phyloP scores from a whole-genome alignment of 106 monocot species.

The Dactylorhiza incarnata region DNA sequence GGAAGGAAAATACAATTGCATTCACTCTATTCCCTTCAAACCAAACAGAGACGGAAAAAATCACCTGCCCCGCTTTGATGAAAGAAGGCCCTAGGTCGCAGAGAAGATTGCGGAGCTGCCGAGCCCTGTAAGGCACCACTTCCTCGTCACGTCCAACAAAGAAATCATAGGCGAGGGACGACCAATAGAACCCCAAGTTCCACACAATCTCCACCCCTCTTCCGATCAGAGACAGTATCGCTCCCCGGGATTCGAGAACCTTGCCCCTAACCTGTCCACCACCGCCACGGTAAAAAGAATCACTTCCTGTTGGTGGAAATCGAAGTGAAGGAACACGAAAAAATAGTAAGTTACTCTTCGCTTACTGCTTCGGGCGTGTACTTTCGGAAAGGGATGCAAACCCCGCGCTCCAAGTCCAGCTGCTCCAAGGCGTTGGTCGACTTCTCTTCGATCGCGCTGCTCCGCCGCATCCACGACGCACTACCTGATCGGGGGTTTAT shows the following conservation, averaged over 20 bases:
- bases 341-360: background rate
- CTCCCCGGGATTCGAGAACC: slow-evolving; percentile 71
- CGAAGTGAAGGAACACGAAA: background rate
- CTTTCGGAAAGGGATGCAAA: slow-evolving; percentile 88
- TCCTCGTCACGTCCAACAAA: slow-evolving; percentile 87
- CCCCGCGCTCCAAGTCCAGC: slow-evolving; percentile 97
- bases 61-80: slow-evolving; percentile 97
- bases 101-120: slow-evolving; percentile 87
- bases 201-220: slow-evolving; percentile 84
- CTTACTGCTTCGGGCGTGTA: slow-evolving; percentile 72
- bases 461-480: background rate
- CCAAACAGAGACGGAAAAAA: slow-evolving; percentile 3
- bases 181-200: slow-evolving; percentile 90
- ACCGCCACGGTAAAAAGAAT: too few relatives aligned
- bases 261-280: slow-evolving; percentile 54
- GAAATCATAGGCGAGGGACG: slow-evolving; percentile 72
- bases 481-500: background rate
- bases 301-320: background rate
- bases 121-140: slow-evolving; percentile 88
- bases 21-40: background rate
- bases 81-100: slow-evolving; percentile 92
- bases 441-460: background rate
- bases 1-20: too few relatives aligned
- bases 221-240: slow-evolving; percentile 47
- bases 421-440: slow-evolving; percentile 70